These are phyloP conservation scores for Arabidopsis suecica DNA, from an alignment of 345 rosid species.

Conservation along the genomic window DNA sequence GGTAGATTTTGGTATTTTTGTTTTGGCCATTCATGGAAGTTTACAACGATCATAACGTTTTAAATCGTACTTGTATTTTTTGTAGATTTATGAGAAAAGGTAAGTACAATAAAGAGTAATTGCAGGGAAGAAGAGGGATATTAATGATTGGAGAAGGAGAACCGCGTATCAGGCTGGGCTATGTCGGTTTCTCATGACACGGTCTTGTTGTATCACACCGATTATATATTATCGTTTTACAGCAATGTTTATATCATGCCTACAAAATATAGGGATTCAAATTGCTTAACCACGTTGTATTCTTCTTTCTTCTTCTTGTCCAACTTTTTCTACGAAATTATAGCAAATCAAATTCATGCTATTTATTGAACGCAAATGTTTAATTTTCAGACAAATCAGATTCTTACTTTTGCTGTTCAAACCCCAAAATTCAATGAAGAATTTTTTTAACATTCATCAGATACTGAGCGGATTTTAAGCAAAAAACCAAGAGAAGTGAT, in stretches of 20 bases:
- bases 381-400: too few relatives aligned
- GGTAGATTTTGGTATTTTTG: not conserved
- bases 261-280: not conserved
- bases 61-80: not conserved
- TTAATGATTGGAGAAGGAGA: conserved; percentile 5
- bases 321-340: too few relatives aligned
- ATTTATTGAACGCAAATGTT: too few relatives aligned
- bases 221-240: not conserved
- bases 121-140: not conserved
- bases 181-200: conserved; percentile 8
- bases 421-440: too few relatives aligned
- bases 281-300: conserved; percentile 15
- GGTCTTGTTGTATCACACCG: not conserved
- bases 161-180: conserved; percentile 2
- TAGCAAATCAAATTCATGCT: too few relatives aligned
- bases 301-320: too few relatives aligned
- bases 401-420: too few relatives aligned
- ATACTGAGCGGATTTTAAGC: too few relatives aligned
- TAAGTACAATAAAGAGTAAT: not conserved
- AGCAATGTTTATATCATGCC: not conserved
- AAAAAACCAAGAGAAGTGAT: too few relatives aligned
- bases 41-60: not conserved
- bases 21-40: not conserved
- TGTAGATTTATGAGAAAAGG: not conserved
- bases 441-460: too few relatives aligned